Base-by-base conservation (phyloP, 208 protist species). In the Eutreptiella sp. region DNA sequence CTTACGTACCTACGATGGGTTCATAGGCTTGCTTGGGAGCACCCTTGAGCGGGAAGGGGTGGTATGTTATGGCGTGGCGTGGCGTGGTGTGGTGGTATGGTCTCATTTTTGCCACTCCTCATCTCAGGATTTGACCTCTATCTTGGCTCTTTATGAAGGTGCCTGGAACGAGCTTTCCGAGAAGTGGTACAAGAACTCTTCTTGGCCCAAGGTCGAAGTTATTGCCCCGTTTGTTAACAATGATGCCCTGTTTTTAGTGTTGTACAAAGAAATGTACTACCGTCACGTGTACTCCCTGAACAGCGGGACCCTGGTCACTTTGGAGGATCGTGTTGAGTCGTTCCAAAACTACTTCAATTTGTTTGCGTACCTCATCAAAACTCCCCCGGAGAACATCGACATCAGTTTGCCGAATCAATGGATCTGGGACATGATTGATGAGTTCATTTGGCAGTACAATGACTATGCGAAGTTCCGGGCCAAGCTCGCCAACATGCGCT, bases 381-480 rank as follows among this genome's bases (percentile, higher is more conserved):
- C 26, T 3, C n/a, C n/a, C n/a, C 53, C 46, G 1, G 52, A 29
- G 14, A 59, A 54, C 0, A 52, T 71, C 27, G 34, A 19, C 1
- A 50, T 87, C 26, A 77, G 80, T 39, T 48, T 91, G 14, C 85
- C 85, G 23, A 69, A 55, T 39, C 58, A 73, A 38, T 92, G 85
- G 85, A 39, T 92, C 21, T 92, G 83, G 83, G 82, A 90, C 58
- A 88, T 92, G 35, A 64, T 90, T 24, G 84, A 92, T 65, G 85
- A 92, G 72, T 90, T 87, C 55, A 66, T 92, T 43, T 92, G 86
- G 69, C 82, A 92, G 66, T 87, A 85, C 55, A 77, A 84, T 33
- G 52, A 60, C 23, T 89, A 81, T 58, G 76, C 66, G 27, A 63
- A 75, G 46, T 78, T 63, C 52, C 67, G 77, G 29, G 42, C 52